Conservation (phyloP, 495 filamentous ascomycete genomes). For the Penicillium simplicissimum region DNA sequence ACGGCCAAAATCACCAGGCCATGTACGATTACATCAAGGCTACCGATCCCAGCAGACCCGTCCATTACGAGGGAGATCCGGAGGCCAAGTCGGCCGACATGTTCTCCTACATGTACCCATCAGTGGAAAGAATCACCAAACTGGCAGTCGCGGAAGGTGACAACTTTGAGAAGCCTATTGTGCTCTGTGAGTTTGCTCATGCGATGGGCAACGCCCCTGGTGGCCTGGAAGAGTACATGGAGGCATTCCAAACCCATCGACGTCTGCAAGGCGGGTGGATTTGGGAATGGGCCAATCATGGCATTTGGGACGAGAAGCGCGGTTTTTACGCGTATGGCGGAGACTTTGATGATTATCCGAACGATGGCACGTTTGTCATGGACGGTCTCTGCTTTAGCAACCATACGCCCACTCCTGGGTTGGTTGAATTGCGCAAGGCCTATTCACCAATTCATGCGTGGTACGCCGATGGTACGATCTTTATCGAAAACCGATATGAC, state of each 20-base stretch:
- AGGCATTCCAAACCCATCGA: slow-evolving; percentile 56
- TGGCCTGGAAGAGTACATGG: slow-evolving; percentile 62
- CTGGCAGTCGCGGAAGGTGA: slow-evolving; percentile 35
- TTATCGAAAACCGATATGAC: slow-evolving; percentile 1
- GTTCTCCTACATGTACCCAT: slow-evolving; percentile 66
- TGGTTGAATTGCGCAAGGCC: not conserved
- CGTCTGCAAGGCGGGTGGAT: slow-evolving; percentile 69
- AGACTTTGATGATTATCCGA: not conserved
- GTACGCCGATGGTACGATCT: not conserved
- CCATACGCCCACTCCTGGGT: not conserved
- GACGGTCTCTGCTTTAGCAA: not conserved
- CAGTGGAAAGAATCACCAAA: slow-evolving; percentile 3
- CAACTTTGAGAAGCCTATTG: slow-evolving; percentile 54
- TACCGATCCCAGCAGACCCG: slow-evolving; percentile 55
- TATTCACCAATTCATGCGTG: not conserved
- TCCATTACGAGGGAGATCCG: slow-evolving; percentile 68
- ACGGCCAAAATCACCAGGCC: slow-evolving; percentile 38
- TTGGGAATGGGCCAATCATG: slow-evolving; percentile 77
- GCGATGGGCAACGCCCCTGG: slow-evolving; percentile 77
- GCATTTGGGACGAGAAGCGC: slow-evolving; percentile 52
- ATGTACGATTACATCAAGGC: slow-evolving; percentile 1
- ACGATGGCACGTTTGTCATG: not conserved
- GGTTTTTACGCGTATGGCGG: not conserved
- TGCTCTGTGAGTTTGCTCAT: slow-evolving; percentile 69
- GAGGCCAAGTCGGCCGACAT: slow-evolving; percentile 62